These are phyloP conservation scores for Boletus tylopilopsis DNA, from an alignment of 768 basidiomycete species.

Conservation along the genomic window DNA sequence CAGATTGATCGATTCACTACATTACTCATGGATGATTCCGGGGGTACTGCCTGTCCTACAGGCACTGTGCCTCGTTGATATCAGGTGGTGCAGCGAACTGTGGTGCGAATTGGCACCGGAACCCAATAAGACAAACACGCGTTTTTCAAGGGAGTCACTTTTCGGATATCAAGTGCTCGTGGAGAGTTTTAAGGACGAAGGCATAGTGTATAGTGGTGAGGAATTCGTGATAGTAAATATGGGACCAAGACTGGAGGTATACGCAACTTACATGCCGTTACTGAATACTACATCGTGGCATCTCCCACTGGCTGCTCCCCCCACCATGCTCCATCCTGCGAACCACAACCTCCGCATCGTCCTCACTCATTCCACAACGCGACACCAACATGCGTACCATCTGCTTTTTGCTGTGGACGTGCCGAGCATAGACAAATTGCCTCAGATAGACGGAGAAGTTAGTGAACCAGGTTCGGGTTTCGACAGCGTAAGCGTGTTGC, in stretches of 20 bases:
- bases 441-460: slow-evolving; percentile 23
- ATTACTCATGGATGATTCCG: not conserved
- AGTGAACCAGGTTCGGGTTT: slow-evolving; percentile 25
- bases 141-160: not conserved
- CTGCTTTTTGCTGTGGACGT: slow-evolving; percentile 19
- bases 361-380: slow-evolving; percentile 24
- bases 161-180: not conserved
- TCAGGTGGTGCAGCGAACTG: slow-evolving; percentile 9
- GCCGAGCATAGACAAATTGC: slow-evolving; percentile 20
- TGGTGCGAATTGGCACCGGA: not conserved
- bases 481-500: slow-evolving; percentile 16
- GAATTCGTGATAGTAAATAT: slow-evolving; percentile 2
- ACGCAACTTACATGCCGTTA: slow-evolving; percentile 11
- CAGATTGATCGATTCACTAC: slow-evolving; percentile 11
- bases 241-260: not conserved
- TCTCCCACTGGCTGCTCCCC: not conserved
- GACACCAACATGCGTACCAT: slow-evolving; percentile 24
- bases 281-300: slow-evolving; percentile 17
- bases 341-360: slow-evolving; percentile 19
- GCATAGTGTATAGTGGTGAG: not conserved
- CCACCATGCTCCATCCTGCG: slow-evolving; percentile 14
- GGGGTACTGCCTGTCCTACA: not conserved
- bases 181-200: too few relatives aligned
- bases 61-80: slow-evolving; percentile 18
- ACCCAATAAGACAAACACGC: not conserved